Evolutionary conservation across 345 rosid genomes (phyloP).

Genomic region (Toxicodendron radicans): DNA sequence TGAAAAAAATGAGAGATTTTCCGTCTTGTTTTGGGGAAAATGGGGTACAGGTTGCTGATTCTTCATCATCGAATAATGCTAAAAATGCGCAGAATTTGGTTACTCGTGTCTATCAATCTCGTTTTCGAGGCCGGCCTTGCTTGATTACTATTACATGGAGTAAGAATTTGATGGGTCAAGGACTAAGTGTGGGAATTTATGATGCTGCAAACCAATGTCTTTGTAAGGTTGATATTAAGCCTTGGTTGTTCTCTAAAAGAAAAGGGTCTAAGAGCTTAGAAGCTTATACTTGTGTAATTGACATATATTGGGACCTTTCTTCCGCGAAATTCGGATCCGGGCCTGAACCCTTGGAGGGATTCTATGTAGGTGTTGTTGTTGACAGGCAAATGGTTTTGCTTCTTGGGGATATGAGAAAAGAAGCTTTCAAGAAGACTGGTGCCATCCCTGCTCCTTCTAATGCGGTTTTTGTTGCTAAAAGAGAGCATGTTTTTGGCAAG

Average conservation of each 20-base stretch:
- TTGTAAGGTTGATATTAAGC: constrained; percentile 91
- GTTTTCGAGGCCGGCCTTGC: constrained; percentile 62
- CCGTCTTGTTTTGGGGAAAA: constrained; percentile 96
- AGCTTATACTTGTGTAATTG: constrained; percentile 63
- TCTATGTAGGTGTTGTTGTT: constrained; percentile 72
- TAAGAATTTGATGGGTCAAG: constrained; percentile 92
- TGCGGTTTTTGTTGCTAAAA: constrained; percentile 66
- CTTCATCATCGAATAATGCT: constrained; percentile 61
- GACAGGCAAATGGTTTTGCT: constrained; percentile 75
- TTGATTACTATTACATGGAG: constrained; percentile 82
- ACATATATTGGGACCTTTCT: constrained; percentile 85
- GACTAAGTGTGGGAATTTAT: constrained; percentile 67
- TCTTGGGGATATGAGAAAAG: constrained; percentile 90
- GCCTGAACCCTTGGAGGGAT: constrained; percentile 85
- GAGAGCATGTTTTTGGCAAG: constrained; percentile 83
- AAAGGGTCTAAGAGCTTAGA: constrained; percentile 88
- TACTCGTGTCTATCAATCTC: constrained; percentile 71
- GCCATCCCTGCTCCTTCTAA: constrained; percentile 38
- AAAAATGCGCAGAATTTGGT: constrained; percentile 75
- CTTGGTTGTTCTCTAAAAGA: constrained; percentile 89
- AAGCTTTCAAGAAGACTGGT: constrained; percentile 73
- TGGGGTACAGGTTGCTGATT: constrained; percentile 84
- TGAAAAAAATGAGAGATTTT: constrained; percentile 74
- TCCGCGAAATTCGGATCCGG: constrained; percentile 82
- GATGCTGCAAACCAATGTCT: constrained; percentile 74